phyloP scores from a whole-genome alignment of 2,329 filamentous ascomycete genomes.

The Aspergillaceae sp. region DNA sequence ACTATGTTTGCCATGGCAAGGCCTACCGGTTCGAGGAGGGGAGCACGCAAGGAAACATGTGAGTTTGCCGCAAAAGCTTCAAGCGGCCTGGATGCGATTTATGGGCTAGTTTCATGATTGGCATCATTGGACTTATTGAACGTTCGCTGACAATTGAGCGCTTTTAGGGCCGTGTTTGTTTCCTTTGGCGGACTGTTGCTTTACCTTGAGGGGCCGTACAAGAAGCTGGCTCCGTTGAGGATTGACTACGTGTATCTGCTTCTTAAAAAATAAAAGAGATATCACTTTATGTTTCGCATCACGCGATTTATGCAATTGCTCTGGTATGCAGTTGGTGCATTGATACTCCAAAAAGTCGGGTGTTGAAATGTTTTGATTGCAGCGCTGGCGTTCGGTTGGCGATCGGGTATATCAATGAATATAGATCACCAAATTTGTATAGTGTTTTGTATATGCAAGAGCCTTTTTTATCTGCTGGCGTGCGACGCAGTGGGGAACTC shows the following conservation, averaged over 20 bases:
- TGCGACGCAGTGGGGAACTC: constrained; percentile 63
- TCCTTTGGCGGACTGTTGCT: constrained; percentile 90
- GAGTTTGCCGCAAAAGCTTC: constrained; percentile 32
- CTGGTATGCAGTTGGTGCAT: not conserved
- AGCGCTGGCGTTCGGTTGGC: constrained; percentile 37
- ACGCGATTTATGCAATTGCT: not conserved
- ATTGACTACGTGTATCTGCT: constrained; percentile 93
- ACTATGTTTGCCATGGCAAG: constrained; percentile 46
- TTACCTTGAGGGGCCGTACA: constrained; percentile 86
- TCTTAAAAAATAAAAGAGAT: constrained; percentile 66
- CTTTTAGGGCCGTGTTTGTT: constrained; percentile 73
- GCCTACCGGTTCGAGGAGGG: constrained; percentile 45
- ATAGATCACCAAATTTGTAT: constrained; percentile 21
- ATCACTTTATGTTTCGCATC: not conserved
- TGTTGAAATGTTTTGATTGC: constrained; percentile 18
- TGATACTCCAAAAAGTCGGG: not conserved
- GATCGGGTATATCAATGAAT: constrained; percentile 24
- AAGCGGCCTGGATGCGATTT: no score
- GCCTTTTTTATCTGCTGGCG: constrained; percentile 8
- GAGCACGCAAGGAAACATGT: constrained; percentile 73
- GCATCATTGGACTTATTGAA: not conserved
- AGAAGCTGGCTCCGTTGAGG: constrained; percentile 83
- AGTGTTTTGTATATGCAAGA: not conserved
- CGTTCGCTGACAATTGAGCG: constrained; percentile 7
- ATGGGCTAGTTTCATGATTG: not conserved